Evolutionary conservation across 2,329 filamentous ascomycete genomes (phyloP).

Genomic region (Penicillium brasilianum): DNA sequence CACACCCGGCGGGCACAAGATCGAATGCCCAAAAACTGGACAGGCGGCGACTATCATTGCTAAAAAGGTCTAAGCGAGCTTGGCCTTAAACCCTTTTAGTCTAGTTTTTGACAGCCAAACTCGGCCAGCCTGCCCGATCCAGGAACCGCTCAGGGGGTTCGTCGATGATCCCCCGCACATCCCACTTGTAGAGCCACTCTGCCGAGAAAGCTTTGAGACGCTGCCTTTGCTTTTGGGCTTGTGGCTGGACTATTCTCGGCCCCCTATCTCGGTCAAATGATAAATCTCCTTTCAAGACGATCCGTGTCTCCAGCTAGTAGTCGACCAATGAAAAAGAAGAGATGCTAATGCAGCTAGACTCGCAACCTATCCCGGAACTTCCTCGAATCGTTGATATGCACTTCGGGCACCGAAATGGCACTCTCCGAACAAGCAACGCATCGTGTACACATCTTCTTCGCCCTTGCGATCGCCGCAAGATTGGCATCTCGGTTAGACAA

Average conservation of each 20-base stretch:
- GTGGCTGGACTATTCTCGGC: neutral
- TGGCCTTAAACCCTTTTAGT: slow-evolving; percentile 2
- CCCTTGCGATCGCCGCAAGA: slow-evolving; percentile 10
- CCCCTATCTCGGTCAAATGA: neutral
- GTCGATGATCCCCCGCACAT: slow-evolving; percentile 18
- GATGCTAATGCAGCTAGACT: neutral
- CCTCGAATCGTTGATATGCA: neutral
- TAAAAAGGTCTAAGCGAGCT: slow-evolving; percentile 27
- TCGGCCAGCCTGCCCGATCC: slow-evolving; percentile 6
- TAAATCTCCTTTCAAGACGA: neutral
- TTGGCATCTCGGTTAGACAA: slow-evolving; percentile 10
- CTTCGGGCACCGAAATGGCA: neutral
- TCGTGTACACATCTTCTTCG: neutral
- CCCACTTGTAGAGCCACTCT: neutral
- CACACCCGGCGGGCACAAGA: neutral
- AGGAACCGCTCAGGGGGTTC: slow-evolving; percentile 21
- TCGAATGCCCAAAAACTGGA: slow-evolving; percentile 8
- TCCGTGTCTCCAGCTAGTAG: neutral
- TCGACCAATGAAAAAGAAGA: neutral
- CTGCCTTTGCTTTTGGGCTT: neutral
- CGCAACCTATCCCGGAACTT: neutral
- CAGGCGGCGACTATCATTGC: slow-evolving; percentile 26
- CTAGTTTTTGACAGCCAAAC: neutral
- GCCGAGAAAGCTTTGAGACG: neutral
- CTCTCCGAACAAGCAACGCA: neutral